Base-by-base conservation (phyloP, 495 filamentous ascomycete genomes). In the Sabuloglossum arenarium region DNA sequence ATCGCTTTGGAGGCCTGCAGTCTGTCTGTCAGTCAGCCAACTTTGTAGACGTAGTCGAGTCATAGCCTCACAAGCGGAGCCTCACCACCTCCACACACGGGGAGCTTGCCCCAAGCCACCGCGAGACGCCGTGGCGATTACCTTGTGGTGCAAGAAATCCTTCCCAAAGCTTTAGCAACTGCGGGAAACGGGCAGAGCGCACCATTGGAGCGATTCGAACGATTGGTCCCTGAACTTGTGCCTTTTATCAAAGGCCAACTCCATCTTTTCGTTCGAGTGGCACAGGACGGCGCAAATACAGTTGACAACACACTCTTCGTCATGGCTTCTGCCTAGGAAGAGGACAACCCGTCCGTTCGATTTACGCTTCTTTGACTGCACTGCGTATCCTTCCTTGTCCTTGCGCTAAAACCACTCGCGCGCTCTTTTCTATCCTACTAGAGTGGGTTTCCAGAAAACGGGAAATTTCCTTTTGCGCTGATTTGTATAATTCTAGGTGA, bases 271-370 rank as follows among this genome's bases (percentile, higher is more conserved):
- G 8, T 51, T 51, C 47, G 47, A 43, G 47, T 51, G 47, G 47
- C 47, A 51, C 47, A 27, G 28, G 28, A 28, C 3, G 28, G 25
- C 12, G 14, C 47, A 27, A 27, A 3, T 9, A 11, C 47, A 19
- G 28, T 19, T 51, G 47, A 51, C 47, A 30, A 51, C 47, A 28
- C 47, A 51, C 47, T 27, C 28, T 27, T 23, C 16, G 47, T 30
- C 47, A 51, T 51, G 47, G 47, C 47, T 51, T 51, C 47, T 51
- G 47, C 47, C 47, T 51, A 51, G 47, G 45, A 24, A n/a, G 24
- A 29, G 28, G 25, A 51, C 47, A 23, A 51, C 27, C 47, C 6
- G 28, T 29, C 47, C 14, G 28, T 51, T 51, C 12, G 24, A 30
- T 16, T 19, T 29, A 28, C 47, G 23, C 24, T 43, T 21, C 39